Evolutionary conservation across 306 rosid genomes (phyloP), one percentile per base, ranked within the genome.

Genomic region (Calophaca sinica): DNA sequence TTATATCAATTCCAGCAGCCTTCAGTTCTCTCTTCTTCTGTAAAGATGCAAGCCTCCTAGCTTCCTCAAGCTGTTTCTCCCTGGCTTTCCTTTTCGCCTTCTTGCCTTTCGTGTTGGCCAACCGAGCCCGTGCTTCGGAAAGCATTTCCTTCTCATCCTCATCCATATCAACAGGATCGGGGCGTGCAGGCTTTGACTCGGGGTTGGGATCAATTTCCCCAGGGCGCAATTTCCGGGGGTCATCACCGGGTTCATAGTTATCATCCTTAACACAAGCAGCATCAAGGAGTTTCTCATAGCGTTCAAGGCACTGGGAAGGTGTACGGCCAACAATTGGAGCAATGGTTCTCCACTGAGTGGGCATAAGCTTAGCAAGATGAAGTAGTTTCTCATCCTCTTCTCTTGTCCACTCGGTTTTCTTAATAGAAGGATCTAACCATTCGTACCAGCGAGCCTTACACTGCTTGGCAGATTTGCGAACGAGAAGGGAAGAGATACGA

Each of bases 61-160:
- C 97, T 77, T 93, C 98, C 82, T 93, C 98, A 33, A 93, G 98
- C 80, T 93, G 98, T 53, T 93, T 93, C 84, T 93, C 98, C 74
- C 98, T 85, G 36, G 98, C 98, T 80, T 93, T 93, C 80, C 98
- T 84, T 69, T 93, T 93, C 0, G 98, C 98, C 83, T 93, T 93
- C 82, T 93, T 90, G 1, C 97, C 98, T 76, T 94, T 93, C 0
- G 98, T 93, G 74, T 93, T 93, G 13, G 97, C 98, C 75, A 93
- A 84, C 84, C 98, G 84, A 61, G 98, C 98, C 31, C 98, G 90
- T 6, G 98, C 98, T 81, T 93, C 98, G 0, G 98, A 93, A 84
- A 93, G 93, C 98, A 93, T 93, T 82, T 93, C 98, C 80, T 93
- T 93, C 88, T 93, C 98, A 71, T 93, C 98, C 89, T 93, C 98